Evolutionary conservation across 768 basidiomycete species (phyloP).

Genomic region (Rhodotorula toruloides): DNA sequence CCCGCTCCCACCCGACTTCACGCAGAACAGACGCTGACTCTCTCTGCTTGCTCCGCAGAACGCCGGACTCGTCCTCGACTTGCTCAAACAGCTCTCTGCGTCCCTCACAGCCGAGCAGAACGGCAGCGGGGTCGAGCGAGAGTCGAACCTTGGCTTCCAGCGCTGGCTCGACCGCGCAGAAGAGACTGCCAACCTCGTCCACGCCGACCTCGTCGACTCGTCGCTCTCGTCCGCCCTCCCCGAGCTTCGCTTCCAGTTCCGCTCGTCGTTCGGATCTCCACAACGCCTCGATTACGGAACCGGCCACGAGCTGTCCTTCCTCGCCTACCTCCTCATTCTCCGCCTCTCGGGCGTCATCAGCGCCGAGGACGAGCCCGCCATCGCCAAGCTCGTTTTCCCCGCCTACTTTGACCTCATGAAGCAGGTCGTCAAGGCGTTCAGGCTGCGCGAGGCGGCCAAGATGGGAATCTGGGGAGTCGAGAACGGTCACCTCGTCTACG

Average conservation of each 20-base stretch:
- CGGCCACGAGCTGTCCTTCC: slow-evolving; percentile 76
- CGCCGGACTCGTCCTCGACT: background rate
- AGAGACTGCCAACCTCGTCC: slow-evolving; percentile 49
- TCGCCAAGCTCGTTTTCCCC: slow-evolving; percentile 61
- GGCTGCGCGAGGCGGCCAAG: slow-evolving; percentile 89
- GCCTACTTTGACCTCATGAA: slow-evolving; percentile 75
- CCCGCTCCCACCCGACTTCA: background rate
- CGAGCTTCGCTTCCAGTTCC: slow-evolving; percentile 69
- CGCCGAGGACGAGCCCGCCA: slow-evolving; percentile 59
- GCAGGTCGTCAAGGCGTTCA: slow-evolving; percentile 79
- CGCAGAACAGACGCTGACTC: background rate
- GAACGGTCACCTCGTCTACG: slow-evolving; percentile 63
- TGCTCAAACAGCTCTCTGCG: background rate
- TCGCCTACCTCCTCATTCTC: slow-evolving; percentile 35
- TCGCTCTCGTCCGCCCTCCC: slow-evolving; percentile 54
- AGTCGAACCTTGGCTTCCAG: background rate
- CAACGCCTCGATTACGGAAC: slow-evolving; percentile 92
- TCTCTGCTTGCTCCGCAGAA: background rate
- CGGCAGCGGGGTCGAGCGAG: no score
- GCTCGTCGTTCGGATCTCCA: slow-evolving; percentile 82
- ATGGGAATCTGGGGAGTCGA: slow-evolving; percentile 93
- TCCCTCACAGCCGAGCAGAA: background rate
- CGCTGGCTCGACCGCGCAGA: slow-evolving; percentile 73
- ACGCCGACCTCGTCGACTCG: slow-evolving; percentile 53
- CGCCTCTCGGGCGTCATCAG: slow-evolving; percentile 57